Percentiles rank a stretch among this genome's conserved stretches.
Conservation (phyloP, 2,329 filamentous ascomycete species). For the Curvularia sp. region DNA sequence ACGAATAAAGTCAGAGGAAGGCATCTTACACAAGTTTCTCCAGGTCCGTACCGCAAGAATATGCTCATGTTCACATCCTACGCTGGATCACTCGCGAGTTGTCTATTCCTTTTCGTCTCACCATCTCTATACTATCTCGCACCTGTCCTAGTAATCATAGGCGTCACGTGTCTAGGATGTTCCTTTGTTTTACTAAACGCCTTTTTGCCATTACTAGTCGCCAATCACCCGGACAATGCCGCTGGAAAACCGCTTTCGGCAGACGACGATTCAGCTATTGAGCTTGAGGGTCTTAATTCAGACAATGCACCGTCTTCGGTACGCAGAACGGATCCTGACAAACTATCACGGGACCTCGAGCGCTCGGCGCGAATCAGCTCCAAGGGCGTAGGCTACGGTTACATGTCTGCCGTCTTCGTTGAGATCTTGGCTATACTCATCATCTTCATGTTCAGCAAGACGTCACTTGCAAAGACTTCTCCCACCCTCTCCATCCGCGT, state of each 20-base stretch:
- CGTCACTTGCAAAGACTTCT: constrained; percentile 63
- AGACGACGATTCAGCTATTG: constrained; percentile 30
- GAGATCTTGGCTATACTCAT: constrained; percentile 80
- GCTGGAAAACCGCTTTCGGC: constrained; percentile 15
- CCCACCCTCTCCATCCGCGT: constrained; percentile 82
- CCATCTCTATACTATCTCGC: constrained; percentile 80
- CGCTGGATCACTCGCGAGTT: constrained; percentile 76
- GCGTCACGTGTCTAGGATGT: constrained; percentile 90
- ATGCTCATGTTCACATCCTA: constrained; percentile 82
- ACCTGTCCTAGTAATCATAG: constrained; percentile 79
- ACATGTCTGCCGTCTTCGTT: constrained; percentile 80
- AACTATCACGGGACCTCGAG: constrained; percentile 70
- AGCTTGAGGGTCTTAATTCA: constrained; percentile 39
- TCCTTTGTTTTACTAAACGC: constrained; percentile 96
- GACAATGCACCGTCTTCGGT: constrained; percentile 4
- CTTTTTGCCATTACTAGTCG: constrained; percentile 84
- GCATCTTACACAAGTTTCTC: background rate
- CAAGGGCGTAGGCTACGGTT: constrained; percentile 88
- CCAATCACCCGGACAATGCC: constrained; percentile 70
- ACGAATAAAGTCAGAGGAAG: background rate
- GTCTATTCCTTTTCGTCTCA: constrained; percentile 79
- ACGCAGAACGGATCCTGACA: constrained; percentile 23
- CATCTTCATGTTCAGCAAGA: constrained; percentile 62
- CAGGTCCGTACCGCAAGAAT: constrained; percentile 75
- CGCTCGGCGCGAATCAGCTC: constrained; percentile 87